These are phyloP conservation scores for Acidiella bohemica DNA, from an alignment of 495 filamentous ascomycete genomes.

Conservation along the genomic window DNA sequence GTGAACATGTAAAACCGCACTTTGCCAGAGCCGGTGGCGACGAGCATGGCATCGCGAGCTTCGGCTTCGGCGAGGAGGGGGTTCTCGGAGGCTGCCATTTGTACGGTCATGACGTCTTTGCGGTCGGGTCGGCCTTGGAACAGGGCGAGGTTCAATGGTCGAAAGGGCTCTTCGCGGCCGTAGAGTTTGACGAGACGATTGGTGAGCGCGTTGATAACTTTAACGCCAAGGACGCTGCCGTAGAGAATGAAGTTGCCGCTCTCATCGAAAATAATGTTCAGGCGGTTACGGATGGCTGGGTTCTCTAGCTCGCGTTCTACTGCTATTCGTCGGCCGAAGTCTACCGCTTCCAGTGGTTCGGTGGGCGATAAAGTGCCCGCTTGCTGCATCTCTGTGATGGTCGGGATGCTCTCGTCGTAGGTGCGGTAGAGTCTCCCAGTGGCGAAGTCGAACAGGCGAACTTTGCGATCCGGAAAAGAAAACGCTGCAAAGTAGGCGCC, in stretches of 20 bases:
- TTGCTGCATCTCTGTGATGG: conserved; percentile 86
- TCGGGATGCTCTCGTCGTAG: conserved; percentile 83
- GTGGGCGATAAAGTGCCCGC: conserved; percentile 60
- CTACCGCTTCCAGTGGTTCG: conserved; percentile 68
- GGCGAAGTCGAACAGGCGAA: conserved; percentile 85
- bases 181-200: conserved; percentile 81
- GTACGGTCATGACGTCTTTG: conserved; percentile 85
- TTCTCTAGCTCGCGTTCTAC: conserved; percentile 76
- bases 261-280: conserved; percentile 89
- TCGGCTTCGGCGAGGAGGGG: conserved; percentile 89
- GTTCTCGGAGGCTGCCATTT: conserved; percentile 91
- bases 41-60: conserved; percentile 76
- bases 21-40: conserved; percentile 73
- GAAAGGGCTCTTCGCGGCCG: conserved; percentile 75
- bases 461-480: conserved; percentile 84
- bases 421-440: conserved; percentile 77
- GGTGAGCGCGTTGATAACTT: conserved; percentile 88
- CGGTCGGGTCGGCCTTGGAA: conserved; percentile 92
- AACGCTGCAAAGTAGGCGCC: conserved; percentile 76
- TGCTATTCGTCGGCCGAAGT: conserved; percentile 82
- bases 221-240: conserved; percentile 78
- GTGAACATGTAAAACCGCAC: conserved; percentile 97
- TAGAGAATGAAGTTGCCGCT: conserved; percentile 91
- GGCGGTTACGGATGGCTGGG: conserved; percentile 49
- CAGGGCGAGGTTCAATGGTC: conserved; percentile 67